Evolutionary conservation across 768 basidiomycete species (phyloP).

Genomic region (Rhodotorula sphaerocarpa): DNA sequence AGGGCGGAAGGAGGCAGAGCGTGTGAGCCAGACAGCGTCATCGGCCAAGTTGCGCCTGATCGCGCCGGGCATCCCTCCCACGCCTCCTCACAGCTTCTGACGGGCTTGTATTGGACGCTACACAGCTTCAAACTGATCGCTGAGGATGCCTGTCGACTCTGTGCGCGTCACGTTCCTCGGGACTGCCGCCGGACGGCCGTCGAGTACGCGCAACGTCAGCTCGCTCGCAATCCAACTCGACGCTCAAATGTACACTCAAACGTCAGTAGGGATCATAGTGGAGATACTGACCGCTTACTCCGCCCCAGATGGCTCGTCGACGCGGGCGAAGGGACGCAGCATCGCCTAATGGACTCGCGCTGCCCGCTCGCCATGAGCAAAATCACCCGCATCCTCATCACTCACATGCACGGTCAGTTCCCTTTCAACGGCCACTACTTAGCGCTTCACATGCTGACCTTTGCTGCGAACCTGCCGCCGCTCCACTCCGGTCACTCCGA

Average conservation of each 20-base stretch:
- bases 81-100: too few relatives aligned
- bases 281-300: too few relatives aligned
- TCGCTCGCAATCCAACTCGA: conserved; percentile 35
- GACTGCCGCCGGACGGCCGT: conserved; percentile 34
- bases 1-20: too few relatives aligned
- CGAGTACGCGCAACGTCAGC: conserved; percentile 33
- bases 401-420: conserved; percentile 78
- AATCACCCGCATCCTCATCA: conserved; percentile 66
- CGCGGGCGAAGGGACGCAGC: conserved; percentile 37
- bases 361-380: conserved; percentile 53
- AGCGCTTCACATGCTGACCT: conserved; percentile 54
- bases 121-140: too few relatives aligned
- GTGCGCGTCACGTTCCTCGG: conserved; percentile 37
- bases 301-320: conserved; percentile 33
- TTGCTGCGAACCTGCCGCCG: conserved; percentile 52
- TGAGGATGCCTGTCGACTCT: conserved; percentile 19
- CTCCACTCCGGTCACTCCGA: not conserved
- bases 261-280: too few relatives aligned
- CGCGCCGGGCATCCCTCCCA: too few relatives aligned
- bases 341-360: conserved; percentile 29
- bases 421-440: not conserved
- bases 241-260: conserved; percentile 4
- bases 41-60: too few relatives aligned
- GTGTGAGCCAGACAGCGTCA: too few relatives aligned
- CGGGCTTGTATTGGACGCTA: too few relatives aligned